Percentiles rank a stretch among this genome's conserved stretches.
phyloP scores from a whole-genome alignment of 352 stramenopile genomes.

The Phytophthora podocarpi region DNA sequence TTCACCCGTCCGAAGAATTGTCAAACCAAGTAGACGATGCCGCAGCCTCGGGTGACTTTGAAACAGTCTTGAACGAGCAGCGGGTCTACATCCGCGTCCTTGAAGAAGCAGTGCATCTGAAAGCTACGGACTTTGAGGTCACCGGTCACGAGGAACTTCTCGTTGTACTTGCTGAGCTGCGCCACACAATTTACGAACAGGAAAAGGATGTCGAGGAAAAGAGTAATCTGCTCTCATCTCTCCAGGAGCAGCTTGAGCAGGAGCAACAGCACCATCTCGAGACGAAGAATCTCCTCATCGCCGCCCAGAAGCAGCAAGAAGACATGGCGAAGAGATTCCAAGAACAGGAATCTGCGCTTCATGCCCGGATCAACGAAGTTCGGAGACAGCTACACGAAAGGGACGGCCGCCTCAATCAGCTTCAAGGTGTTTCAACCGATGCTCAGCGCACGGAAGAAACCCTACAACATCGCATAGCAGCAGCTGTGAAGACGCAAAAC shows the following conservation, averaged over 20 bases:
- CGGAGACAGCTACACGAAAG: slow-evolving; percentile 40
- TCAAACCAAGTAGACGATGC: not conserved
- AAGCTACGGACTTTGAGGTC: slow-evolving; percentile 68
- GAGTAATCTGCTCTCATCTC: slow-evolving; percentile 1
- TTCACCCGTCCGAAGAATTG: not conserved
- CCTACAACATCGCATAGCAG: slow-evolving; percentile 23
- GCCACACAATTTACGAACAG: slow-evolving; percentile 80
- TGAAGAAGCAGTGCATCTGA: slow-evolving; percentile 77
- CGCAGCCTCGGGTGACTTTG: slow-evolving; percentile 4
- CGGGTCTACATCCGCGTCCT: slow-evolving; percentile 75
- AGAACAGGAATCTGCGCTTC: slow-evolving; percentile 35
- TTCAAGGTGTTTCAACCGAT: slow-evolving; percentile 18
- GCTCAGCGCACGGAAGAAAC: slow-evolving; percentile 25
- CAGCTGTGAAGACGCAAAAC: slow-evolving; percentile 33
- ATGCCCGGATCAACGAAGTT: slow-evolving; percentile 31
- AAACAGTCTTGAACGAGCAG: slow-evolving; percentile 43
- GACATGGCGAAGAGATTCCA: slow-evolving; percentile 23
- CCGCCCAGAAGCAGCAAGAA: slow-evolving; percentile 22
- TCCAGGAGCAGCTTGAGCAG: slow-evolving; percentile 31
- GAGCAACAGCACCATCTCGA: slow-evolving; percentile 28
- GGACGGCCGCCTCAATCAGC: slow-evolving; percentile 12
- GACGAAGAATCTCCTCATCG: slow-evolving; percentile 25
- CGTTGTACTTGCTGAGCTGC: slow-evolving; percentile 72
- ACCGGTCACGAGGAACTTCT: slow-evolving; percentile 80
- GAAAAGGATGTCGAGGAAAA: slow-evolving; percentile 57